Evolutionary conservation across 495 filamentous ascomycete species (phyloP).

Genomic region (Aspergillus bertholletiae): DNA sequence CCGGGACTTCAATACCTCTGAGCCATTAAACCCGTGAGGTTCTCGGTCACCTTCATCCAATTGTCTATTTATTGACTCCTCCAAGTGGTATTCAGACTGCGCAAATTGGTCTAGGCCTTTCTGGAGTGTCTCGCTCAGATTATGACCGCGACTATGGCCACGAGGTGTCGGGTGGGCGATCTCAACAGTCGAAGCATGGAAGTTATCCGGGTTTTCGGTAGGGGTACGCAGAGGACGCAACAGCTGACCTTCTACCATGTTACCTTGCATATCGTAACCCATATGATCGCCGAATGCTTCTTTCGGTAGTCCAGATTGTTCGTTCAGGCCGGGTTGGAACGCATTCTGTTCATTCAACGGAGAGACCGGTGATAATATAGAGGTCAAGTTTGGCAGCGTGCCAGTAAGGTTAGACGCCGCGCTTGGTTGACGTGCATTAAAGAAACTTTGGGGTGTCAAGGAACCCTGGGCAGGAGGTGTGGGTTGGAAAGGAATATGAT

Average conservation of each 20-base stretch:
- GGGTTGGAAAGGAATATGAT: slow-evolving; percentile 42
- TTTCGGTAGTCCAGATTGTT: slow-evolving; percentile 15
- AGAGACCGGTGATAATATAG: slow-evolving; percentile 44
- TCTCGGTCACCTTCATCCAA: slow-evolving; percentile 61
- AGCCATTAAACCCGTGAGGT: slow-evolving; percentile 22
- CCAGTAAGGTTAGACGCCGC: slow-evolving; percentile 26
- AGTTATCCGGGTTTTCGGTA: slow-evolving; percentile 36
- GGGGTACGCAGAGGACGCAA: slow-evolving; percentile 32
- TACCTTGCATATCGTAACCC: slow-evolving; percentile 18
- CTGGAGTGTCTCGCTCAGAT: slow-evolving; percentile 71
- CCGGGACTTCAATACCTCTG: slow-evolving; percentile 37
- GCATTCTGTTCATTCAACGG: slow-evolving; percentile 36
- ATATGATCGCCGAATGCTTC: slow-evolving; percentile 23
- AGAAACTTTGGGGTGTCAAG: slow-evolving; percentile 43
- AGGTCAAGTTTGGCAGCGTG: slow-evolving; percentile 35
- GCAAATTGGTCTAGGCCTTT: slow-evolving; percentile 75
- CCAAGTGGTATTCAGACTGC: slow-evolving; percentile 69
- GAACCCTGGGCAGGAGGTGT: slow-evolving; percentile 42
- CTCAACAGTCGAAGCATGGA: slow-evolving; percentile 47
- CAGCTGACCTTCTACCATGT: slow-evolving; percentile 19
- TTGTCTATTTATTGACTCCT: slow-evolving; percentile 67
- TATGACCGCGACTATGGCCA: slow-evolving; percentile 54
- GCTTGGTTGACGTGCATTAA: slow-evolving; percentile 35
- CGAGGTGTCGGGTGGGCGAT: slow-evolving; percentile 65
- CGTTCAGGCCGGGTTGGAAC: slow-evolving; percentile 32